Base-by-base conservation (phyloP, 169 alveolate genomes). In the Plasmodium adleri region DNA sequence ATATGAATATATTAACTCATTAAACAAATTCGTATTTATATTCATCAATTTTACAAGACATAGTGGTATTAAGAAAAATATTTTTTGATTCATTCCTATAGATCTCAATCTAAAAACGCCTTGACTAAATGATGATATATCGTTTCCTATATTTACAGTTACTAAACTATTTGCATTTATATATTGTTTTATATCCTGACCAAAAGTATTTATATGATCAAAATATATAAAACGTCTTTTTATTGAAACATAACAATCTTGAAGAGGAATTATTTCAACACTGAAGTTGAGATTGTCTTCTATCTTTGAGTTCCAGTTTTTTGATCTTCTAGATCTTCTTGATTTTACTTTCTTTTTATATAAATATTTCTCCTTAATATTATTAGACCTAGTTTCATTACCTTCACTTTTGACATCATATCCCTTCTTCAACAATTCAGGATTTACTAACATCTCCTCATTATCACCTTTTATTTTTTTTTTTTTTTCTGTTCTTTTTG, bases 41-140 rank as follows among this genome's bases (percentile, higher is more conserved):
- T 76, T 75, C 88, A 95, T 95, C n/a, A 94, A 73, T 54, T 92
- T 94, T 9, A 93, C 95, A 3, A 95, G 92, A 32, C 95, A 96
- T 28, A 93, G 91, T 9, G 97, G 97, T 24, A 94, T 74, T 43
- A 95, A 90, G 22, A 95, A 86, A 68, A 93, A 93, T 47, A 95
- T 74, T 8, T 96, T 95, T 87, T 95, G 97, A 28, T 96, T 96
- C 88, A 93, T 88, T 15, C 97, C 97, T 5, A 95, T 88, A 6
- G 95, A 96, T 60, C 99, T 94, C 97, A 97, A 94, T 45, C 99
- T 90, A 93, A 94, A 97, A 39, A 98, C 98, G 17, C 98, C 98
- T 88, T 97, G 99, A 32, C 98, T 96, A 64, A 92, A 96, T 66
- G 96, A 98, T 3, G 98, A 93, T 88, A 96, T 96, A 88, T 97